Evolutionary conservation across 169 alveolate species (phyloP).

Genomic region (Plasmodium coatneyi): DNA sequence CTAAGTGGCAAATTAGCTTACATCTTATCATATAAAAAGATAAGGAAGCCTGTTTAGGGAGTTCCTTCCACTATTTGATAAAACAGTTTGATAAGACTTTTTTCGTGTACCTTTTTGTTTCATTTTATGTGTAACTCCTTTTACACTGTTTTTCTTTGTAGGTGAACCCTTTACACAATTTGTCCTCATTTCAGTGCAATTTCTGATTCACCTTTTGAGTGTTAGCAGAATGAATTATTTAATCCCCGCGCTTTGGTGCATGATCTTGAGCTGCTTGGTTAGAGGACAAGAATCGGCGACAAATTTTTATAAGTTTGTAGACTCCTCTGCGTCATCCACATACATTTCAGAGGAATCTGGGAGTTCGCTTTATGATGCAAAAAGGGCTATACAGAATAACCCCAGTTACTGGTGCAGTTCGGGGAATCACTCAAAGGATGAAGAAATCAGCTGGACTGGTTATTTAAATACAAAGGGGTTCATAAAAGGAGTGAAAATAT

Average conservation of each 20-base stretch:
- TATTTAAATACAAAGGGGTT: conserved; percentile 84
- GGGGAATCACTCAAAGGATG: conserved; percentile 82
- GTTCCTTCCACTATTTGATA: conserved; percentile 5
- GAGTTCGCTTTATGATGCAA: conserved; percentile 75
- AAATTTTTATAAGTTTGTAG: conserved; percentile 80
- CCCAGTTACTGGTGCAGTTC: conserved; percentile 91
- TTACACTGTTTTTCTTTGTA: neutral
- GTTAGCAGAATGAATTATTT: conserved; percentile 40
- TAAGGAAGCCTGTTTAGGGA: neutral
- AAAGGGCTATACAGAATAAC: conserved; percentile 89
- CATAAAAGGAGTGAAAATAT: conserved; percentile 83
- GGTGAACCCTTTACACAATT: neutral
- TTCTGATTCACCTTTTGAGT: neutral
- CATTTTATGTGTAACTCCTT: neutral
- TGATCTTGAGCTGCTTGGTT: conserved; percentile 17
- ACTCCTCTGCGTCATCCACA: conserved; percentile 83
- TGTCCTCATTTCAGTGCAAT: neutral
- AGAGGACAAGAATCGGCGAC: conserved; percentile 77
- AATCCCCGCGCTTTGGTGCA: conserved; percentile 14
- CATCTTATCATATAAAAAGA: neutral
- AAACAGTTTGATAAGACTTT: neutral
- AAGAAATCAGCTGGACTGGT: conserved; percentile 90
- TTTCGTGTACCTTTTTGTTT: neutral
- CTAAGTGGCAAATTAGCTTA: neutral
- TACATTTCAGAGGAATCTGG: conserved; percentile 77